Evolutionary conservation across 2,329 filamentous ascomycete genomes (phyloP).

Genomic region (Sporothrix dimorphospora): DNA sequence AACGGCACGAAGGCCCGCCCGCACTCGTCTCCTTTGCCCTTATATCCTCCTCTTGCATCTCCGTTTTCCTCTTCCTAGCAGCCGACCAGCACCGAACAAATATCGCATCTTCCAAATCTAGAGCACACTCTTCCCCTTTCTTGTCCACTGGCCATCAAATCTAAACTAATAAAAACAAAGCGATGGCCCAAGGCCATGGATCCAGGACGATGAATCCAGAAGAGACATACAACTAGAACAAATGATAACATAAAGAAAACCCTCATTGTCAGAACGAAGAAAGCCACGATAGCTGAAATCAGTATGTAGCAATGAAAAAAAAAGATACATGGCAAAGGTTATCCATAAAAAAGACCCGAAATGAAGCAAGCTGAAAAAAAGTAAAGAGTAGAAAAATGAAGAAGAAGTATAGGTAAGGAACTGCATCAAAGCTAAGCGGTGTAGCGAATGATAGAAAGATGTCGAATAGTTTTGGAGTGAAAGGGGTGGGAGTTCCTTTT

Average conservation of each 20-base stretch:
- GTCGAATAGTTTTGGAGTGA: neutral
- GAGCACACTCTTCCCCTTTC: neutral
- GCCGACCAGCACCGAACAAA: neutral
- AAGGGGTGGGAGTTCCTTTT: neutral
- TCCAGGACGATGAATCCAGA: neutral
- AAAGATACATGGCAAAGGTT: neutral
- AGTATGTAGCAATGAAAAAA: neutral
- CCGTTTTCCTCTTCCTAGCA: too few species aligned
- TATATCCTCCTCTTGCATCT: too few species aligned
- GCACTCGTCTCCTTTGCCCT: neutral
- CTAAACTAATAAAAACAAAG: conserved; percentile 3
- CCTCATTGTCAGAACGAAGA: neutral
- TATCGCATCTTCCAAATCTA: neutral
- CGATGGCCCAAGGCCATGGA: neutral
- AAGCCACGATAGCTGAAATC: neutral
- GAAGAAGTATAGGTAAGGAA: neutral
- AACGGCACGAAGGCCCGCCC: neutral
- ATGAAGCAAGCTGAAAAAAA: neutral
- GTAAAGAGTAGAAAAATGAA: neutral
- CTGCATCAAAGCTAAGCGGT: neutral
- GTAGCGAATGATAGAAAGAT: neutral
- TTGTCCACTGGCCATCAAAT: neutral
- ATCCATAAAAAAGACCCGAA: conserved; percentile 3
- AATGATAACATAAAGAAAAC: neutral
- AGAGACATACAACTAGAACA: neutral